Percentiles rank a stretch among this genome's conserved stretches.
Evolutionary conservation across 768 basidiomycete genomes (phyloP).

Genomic region (Tephrocybe sp.): DNA sequence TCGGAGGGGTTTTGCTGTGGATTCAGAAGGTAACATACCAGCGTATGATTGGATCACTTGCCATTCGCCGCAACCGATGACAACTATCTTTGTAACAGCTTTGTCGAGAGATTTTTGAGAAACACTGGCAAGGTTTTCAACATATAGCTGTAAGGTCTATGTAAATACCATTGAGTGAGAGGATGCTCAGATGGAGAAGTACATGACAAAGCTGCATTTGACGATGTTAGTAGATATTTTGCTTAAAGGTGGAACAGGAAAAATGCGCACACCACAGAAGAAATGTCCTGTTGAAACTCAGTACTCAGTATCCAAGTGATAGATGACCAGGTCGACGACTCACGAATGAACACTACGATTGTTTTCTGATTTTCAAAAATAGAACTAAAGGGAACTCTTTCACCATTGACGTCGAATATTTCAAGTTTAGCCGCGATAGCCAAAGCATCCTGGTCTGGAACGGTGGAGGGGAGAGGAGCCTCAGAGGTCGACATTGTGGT

Average conservation of each 20-base stretch:
- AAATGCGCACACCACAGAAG: conserved; percentile 56
- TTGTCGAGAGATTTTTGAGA: conserved; percentile 37
- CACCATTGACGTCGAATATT: conserved; percentile 46
- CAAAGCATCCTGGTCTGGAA: conserved; percentile 35
- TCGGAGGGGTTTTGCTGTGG: conserved; percentile 13
- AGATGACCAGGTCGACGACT: conserved; percentile 12
- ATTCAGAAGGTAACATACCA: conserved; percentile 29
- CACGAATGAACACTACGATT: conserved; percentile 66
- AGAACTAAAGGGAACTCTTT: conserved; percentile 49
- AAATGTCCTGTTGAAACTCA: conserved; percentile 52
- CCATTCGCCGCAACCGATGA: conserved; percentile 66
- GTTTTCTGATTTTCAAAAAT: conserved; percentile 50
- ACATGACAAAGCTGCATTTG: conserved; percentile 47
- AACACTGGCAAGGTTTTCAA: conserved; percentile 43
- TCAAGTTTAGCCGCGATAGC: conserved; percentile 36
- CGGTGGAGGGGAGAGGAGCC: conserved; percentile 3
- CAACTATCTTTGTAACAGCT: conserved; percentile 40
- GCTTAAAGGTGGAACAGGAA: neutral
- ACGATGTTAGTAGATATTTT: no score
- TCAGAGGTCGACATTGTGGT: no score
- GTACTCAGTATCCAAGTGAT: neutral
- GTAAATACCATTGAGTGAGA: neutral
- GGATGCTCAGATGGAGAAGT: no score
- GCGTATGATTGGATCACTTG: conserved; percentile 47
- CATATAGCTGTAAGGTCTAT: conserved; percentile 42